Percentiles rank a stretch among this genome's conserved stretches.
phyloP scores from a whole-genome alignment of 495 filamentous ascomycete genomes.

The Ramalina intermedia region DNA sequence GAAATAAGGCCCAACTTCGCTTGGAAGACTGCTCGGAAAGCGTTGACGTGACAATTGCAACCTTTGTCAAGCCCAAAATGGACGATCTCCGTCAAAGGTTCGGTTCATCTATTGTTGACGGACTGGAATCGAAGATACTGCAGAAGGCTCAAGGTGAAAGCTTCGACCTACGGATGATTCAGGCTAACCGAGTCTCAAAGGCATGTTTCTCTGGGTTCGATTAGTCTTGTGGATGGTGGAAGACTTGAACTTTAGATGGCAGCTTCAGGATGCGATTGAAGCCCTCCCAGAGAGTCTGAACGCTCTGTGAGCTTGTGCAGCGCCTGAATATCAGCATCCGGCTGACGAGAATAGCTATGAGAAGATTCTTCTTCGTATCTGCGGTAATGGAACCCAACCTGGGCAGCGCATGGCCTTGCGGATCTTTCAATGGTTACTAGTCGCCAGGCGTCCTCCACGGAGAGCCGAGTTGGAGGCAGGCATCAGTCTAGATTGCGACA shows the following conservation, averaged over 20 bases:
- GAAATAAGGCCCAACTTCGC: not conserved
- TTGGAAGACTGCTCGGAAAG: slow-evolving; percentile 3
- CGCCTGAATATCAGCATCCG: not conserved
- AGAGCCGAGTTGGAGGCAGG: slow-evolving; percentile 7
- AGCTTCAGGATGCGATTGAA: slow-evolving; percentile 2
- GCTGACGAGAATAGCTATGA: slow-evolving; percentile 3
- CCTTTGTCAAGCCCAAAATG: slow-evolving; percentile 2
- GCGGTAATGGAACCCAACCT: not conserved
- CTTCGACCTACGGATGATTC: not conserved
- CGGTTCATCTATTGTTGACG: slow-evolving; percentile 1
- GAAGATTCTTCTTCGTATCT: slow-evolving; percentile 3
- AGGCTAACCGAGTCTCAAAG: not conserved
- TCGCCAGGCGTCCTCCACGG: slow-evolving; percentile 3
- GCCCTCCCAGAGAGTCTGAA: slow-evolving; percentile 3
- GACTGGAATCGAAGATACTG: not conserved
- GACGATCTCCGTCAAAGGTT: slow-evolving; percentile 1
- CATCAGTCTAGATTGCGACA: slow-evolving; percentile 3
- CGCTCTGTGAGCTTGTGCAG: not conserved
- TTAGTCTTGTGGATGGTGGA: slow-evolving; percentile 2
- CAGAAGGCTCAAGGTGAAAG: slow-evolving; percentile 4
- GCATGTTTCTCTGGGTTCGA: slow-evolving; percentile 12
- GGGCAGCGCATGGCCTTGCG: not conserved
- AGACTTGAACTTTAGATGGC: not conserved
- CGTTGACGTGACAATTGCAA: slow-evolving; percentile 1
- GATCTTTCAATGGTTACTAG: slow-evolving; percentile 9